phyloP scores from a whole-genome alignment of 139 green algal species.

The Chlamydomonas sp. region DNA sequence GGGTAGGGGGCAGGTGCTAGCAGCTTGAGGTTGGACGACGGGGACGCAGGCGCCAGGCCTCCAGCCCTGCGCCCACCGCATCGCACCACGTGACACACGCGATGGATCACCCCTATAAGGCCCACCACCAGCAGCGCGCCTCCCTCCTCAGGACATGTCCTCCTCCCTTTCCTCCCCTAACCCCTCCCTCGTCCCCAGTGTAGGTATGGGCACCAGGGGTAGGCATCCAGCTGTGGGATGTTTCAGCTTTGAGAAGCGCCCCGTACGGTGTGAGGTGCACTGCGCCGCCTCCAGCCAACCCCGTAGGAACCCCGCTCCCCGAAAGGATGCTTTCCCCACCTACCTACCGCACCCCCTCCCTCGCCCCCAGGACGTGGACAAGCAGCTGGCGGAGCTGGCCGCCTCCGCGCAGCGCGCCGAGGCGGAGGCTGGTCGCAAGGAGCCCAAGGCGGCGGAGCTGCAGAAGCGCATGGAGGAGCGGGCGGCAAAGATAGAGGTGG shows the following conservation, averaged over 20 bases:
- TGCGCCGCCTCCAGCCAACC: too few species aligned
- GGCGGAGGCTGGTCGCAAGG: constrained; percentile 21
- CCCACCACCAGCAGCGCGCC: too few species aligned
- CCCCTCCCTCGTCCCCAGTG: not conserved
- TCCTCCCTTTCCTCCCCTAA: too few species aligned
- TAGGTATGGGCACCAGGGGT: not conserved
- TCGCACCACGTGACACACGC: too few species aligned
- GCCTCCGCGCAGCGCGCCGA: not conserved
- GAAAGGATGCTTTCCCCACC: not conserved
- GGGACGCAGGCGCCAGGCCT: too few species aligned
- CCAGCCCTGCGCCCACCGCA: too few species aligned
- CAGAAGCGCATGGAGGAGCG: constrained; percentile 51
- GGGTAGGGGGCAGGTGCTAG: not conserved
- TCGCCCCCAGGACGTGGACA: not conserved
- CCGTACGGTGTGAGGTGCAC: not conserved
- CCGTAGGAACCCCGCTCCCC: not conserved
- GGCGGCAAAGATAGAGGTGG: constrained; percentile 48
- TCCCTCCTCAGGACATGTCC: too few species aligned
- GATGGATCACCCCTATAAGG: too few species aligned
- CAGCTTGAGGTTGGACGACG: too few species aligned
- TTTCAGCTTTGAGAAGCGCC: not conserved
- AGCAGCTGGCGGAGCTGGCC: not conserved
- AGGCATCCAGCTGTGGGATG: not conserved
- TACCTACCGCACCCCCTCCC: not conserved
- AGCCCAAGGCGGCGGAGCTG: constrained; percentile 48